These are phyloP conservation scores for Davidsoniella virescens DNA, from an alignment of 2,329 filamentous ascomycete species.

Conservation along the genomic window DNA sequence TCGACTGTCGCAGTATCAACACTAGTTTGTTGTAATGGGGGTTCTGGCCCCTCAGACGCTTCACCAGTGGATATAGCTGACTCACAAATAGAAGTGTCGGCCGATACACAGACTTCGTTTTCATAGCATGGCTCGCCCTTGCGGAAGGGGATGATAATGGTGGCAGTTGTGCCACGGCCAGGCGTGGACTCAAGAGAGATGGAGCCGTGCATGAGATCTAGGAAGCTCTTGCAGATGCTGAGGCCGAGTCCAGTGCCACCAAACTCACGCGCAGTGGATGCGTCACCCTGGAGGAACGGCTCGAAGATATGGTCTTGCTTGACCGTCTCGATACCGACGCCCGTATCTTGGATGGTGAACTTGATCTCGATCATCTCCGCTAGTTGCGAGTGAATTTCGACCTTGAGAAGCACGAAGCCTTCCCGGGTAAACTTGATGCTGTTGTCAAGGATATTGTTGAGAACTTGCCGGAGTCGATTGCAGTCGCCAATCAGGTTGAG, in stretches of 20 bases:
- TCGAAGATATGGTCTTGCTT: constrained; percentile 58
- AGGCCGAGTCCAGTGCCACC: constrained; percentile 64
- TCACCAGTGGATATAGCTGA: too few species aligned
- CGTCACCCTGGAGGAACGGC: constrained; percentile 69
- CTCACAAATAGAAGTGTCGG: too few species aligned
- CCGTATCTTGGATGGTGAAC: constrained; percentile 61
- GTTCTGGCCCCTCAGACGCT: too few species aligned
- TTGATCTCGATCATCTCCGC: constrained; percentile 48
- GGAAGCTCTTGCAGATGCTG: constrained; percentile 65
- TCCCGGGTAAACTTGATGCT: constrained; percentile 60
- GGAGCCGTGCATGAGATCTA: constrained; percentile 64
- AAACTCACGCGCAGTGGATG: constrained; percentile 63
- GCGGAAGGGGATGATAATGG: constrained; percentile 62
- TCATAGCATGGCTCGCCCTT: constrained; percentile 24
- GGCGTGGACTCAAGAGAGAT: constrained; percentile 53
- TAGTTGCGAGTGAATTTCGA: constrained; percentile 46
- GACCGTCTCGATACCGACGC: constrained; percentile 67
- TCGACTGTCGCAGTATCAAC: too few species aligned
- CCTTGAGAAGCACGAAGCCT: constrained; percentile 50
- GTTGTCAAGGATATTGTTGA: constrained; percentile 64
- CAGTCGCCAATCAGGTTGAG: constrained; percentile 72
- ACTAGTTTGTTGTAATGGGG: too few species aligned
- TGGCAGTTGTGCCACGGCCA: constrained; percentile 54
- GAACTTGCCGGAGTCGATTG: constrained; percentile 66
- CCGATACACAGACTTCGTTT: not conserved